Evolutionary conservation across 202 grass and related monocot species (phyloP), one percentile per base, ranked within the genome.

Genomic region (Saccharum hybrid): DNA sequence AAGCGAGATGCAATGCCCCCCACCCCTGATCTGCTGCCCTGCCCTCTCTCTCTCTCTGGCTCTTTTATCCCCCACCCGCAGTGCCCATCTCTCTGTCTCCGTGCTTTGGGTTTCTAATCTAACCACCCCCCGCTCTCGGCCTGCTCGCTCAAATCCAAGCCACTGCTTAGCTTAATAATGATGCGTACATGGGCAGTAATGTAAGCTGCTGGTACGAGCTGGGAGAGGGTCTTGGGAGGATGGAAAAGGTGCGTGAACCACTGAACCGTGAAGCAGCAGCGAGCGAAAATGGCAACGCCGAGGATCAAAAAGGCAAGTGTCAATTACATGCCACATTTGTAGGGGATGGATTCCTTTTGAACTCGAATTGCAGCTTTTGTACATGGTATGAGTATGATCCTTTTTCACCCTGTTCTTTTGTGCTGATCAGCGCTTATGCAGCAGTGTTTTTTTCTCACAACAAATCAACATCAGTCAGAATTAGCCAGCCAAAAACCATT

Each of bases 81-180:
- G 57, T 75, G 31, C 42, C 33, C 60, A 28, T 64, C 56, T 64
- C 56, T 37, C 31, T 19, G 39, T 45, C 18, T 18, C 61, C 52
- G 41, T 26, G 63, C 49, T 63, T 15, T 48, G 13, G n/a, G 2
- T 0, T 26, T 19, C 14, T 82, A 31, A 40, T 54, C 67, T 90
- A 89, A 74, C 78, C 57, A 11, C 8, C 19, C 45, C 6, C 6
- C 75, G 56, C n/a, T 28, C 52, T 37, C 80, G 86, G 75, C 68
- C 81, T 61, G 38, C 30, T 74, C 75, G 63, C 74, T 23, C 69
- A 31, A 87, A 80, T 42, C 70, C 54, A 79, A 80, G 75, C 30
- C 16, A 39, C n/a, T 51, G 68, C 30, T 68, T 37, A 76, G 62
- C 48, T 62, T 82, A 77, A 76, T 63, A 23, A 3, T 26, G 7